Conservation (phyloP, 495 filamentous ascomycete species). For the Aspergillus indologenus region DNA sequence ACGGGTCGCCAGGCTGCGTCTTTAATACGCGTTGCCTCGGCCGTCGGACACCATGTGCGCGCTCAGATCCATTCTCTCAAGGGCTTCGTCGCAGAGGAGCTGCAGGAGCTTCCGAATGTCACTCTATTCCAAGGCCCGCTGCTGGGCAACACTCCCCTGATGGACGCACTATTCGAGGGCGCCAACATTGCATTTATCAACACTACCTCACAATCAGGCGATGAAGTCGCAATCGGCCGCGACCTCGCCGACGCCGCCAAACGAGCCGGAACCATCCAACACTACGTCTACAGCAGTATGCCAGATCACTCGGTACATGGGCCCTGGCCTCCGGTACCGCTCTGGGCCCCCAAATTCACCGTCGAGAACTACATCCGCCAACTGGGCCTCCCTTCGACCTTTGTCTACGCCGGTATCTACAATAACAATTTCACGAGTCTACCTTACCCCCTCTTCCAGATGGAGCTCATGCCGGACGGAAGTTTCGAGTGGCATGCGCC, state of each 20-base stretch:
- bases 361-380: slow-evolving; percentile 88
- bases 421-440: slow-evolving; percentile 98
- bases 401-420: slow-evolving; percentile 95
- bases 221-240: slow-evolving; percentile 84
- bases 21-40: slow-evolving; percentile 85
- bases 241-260: slow-evolving; percentile 88
- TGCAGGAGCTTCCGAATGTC: slow-evolving; percentile 76
- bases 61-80: slow-evolving; percentile 83
- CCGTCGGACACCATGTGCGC: slow-evolving; percentile 85
- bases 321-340: slow-evolving; percentile 79
- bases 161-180: slow-evolving; percentile 74
- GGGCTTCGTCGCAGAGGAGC: slow-evolving; percentile 79
- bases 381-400: slow-evolving; percentile 80
- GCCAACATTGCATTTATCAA: slow-evolving; percentile 94
- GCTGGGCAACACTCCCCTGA: slow-evolving; percentile 64
- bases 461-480: slow-evolving; percentile 78
- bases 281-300: slow-evolving; percentile 96
- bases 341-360: slow-evolving; percentile 89
- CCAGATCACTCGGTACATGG: slow-evolving; percentile 79
- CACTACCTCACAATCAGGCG: slow-evolving; percentile 89
- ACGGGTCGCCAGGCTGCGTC: slow-evolving; percentile 91
- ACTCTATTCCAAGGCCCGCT: slow-evolving; percentile 77
- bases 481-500: slow-evolving; percentile 93
- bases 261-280: slow-evolving; percentile 68
- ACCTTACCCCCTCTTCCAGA: slow-evolving; percentile 89